phyloP scores from a whole-genome alignment of 176 grass and related monocot genomes.

The Oryza coarctata region DNA sequence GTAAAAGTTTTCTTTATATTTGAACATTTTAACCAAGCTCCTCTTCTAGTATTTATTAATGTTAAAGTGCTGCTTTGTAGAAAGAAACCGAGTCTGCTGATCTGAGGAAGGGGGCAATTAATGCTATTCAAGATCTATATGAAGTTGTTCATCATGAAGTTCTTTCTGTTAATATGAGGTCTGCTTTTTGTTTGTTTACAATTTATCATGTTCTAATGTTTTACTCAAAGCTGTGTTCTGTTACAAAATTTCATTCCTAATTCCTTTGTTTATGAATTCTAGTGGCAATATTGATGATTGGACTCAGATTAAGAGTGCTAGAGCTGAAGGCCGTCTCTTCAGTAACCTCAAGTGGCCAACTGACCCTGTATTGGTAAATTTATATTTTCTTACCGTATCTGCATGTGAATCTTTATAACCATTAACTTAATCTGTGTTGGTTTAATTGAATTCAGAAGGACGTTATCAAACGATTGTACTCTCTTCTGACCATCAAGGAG shows the following conservation, averaged over 20 bases:
- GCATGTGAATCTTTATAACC: neutral
- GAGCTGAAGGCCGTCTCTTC: slow-evolving; percentile 76
- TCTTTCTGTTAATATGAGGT: slow-evolving; percentile 77
- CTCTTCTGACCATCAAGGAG: slow-evolving; percentile 92
- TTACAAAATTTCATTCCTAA: slow-evolving; percentile 26
- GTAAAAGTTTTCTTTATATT: neutral
- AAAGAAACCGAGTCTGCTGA: slow-evolving; percentile 58
- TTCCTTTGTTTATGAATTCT: slow-evolving; percentile 33
- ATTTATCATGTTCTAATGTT: slow-evolving; percentile 7
- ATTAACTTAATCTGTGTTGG: slow-evolving; percentile 28
- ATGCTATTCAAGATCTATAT: slow-evolving; percentile 82
- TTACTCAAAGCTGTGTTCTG: slow-evolving; percentile 20
- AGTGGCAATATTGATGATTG: slow-evolving; percentile 68
- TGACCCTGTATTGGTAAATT: slow-evolving; percentile 65
- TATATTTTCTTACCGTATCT: neutral
- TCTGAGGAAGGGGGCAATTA: slow-evolving; percentile 64
- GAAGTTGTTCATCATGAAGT: slow-evolving; percentile 83
- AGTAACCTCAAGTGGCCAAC: slow-evolving; percentile 79
- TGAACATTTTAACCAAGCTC: slow-evolving; percentile 2
- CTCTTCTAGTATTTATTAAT: neutral
- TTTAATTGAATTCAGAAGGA: slow-evolving; percentile 58
- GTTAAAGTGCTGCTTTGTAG: slow-evolving; percentile 40
- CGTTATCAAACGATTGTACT: slow-evolving; percentile 77
- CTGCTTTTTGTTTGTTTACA: slow-evolving; percentile 24
- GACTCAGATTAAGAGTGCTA: slow-evolving; percentile 58